Evolutionary conservation across 164 flowering plant genomes (phyloP), one percentile per base, ranked within the genome.

Genomic region (Umbilicus rupestris): DNA sequence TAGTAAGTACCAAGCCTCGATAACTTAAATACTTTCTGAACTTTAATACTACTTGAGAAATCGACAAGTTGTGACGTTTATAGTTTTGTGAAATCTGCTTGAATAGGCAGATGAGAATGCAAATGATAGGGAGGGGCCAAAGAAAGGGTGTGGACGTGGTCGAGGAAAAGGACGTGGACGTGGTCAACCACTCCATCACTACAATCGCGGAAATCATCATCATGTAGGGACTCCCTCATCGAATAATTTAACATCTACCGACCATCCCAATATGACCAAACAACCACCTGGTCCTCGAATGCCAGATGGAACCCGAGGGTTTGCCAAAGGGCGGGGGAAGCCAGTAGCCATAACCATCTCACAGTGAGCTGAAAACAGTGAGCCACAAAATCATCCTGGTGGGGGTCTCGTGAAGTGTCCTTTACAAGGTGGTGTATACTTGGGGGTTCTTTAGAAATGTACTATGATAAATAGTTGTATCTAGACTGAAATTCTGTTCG

Each of bases 301-400:
- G 95, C 95, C 95, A 19, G 95, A 88, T 71, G 95, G 95, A 9
- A 88, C 95, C 28, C 74, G 82, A 70, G 95, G 95, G 49, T 88
- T 88, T 49, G 62, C 89, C 0, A 75, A 82, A 75, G 95, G 95
- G 26, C 80, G 95, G 20, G 95, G 95, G 65, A 88, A 83, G 76
- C 85, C 89, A 60, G 39, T 80, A 22, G 46, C 74, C 4, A 71
- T 76, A 28, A 73, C 70, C 70, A 72, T 50, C 17, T 44, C 71
- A 9, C 72, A 58, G 69, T 12, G 14, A 42, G 33, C 60, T 19
- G 2, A 26, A 7, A 5, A n/a, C 11, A 26, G 15, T 19, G 17
- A 44, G 19, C 47, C 16, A 35, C 37, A n/a, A n/a, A n/a, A n/a
- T n/a, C n/a, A n/a, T n/a, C n/a, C n/a, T n/a, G n/a, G n/a, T n/a